Evolutionary conservation across 257 asterid genomes (phyloP).

Genomic region (Fraxinus cuspidata): DNA sequence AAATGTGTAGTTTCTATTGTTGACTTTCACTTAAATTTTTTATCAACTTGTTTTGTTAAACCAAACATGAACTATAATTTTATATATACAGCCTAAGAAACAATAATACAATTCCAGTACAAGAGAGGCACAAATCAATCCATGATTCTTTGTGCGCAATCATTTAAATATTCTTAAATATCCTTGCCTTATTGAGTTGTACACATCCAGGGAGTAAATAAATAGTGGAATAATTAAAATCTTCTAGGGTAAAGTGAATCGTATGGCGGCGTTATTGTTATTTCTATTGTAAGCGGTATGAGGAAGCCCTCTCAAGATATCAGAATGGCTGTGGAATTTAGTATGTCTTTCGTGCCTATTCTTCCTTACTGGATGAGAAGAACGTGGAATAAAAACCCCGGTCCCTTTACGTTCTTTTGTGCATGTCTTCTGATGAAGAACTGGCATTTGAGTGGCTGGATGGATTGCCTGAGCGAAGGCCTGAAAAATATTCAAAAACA

Average conservation of each 20-base stretch:
- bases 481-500: constrained; percentile 28
- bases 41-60: too few species aligned
- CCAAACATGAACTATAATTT: too few species aligned
- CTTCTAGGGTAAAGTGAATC: constrained; percentile 49
- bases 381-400: constrained; percentile 81
- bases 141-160: constrained; percentile 20
- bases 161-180: constrained; percentile 12
- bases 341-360: constrained; percentile 45
- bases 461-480: constrained; percentile 45
- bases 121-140: constrained; percentile 23
- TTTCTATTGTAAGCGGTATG: constrained; percentile 18
- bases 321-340: constrained; percentile 47
- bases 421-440: constrained; percentile 20
- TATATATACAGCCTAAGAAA: background rate
- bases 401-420: constrained; percentile 84
- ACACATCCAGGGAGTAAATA: background rate
- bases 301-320: constrained; percentile 41
- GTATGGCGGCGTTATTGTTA: constrained; percentile 28
- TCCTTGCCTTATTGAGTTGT: background rate
- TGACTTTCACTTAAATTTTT: too few species aligned
- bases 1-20: too few species aligned
- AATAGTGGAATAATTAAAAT: constrained; percentile 28
- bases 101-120: constrained; percentile 7
- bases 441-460: constrained; percentile 44
- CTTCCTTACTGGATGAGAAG: constrained; percentile 54